phyloP scores from a whole-genome alignment of 345 rosid species.

The Dipteronia sinensis region DNA sequence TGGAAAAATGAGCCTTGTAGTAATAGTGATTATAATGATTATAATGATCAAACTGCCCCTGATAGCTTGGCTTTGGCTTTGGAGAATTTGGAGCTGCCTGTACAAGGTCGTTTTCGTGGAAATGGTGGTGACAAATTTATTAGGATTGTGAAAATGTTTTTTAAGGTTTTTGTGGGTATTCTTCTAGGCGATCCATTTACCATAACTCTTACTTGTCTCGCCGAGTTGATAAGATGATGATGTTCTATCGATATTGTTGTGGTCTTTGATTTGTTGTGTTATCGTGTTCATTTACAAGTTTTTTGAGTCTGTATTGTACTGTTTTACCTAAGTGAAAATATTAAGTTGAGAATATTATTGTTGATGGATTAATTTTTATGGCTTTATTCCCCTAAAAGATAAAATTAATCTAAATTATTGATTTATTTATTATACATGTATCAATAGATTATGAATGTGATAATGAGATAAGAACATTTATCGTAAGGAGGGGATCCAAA shows the following conservation, averaged over 20 bases:
- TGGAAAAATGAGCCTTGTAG: neutral
- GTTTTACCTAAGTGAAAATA: too few species aligned
- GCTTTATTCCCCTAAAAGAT: too few species aligned
- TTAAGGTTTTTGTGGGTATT: neutral
- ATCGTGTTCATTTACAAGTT: too few species aligned
- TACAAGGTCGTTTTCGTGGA: neutral
- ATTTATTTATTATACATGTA: too few species aligned
- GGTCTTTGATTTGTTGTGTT: neutral
- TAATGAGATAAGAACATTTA: too few species aligned
- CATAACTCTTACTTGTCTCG: neutral
- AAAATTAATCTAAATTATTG: too few species aligned
- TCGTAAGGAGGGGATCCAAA: too few species aligned
- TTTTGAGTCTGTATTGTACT: too few species aligned
- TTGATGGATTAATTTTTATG: too few species aligned
- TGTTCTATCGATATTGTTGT: neutral
- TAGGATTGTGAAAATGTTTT: conserved; percentile 11
- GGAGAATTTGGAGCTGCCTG: conserved; percentile 6
- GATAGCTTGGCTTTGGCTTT: conserved; percentile 14
- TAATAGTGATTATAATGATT: neutral
- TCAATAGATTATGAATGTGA: too few species aligned
- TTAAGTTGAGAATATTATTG: too few species aligned
- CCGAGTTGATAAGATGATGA: neutral
- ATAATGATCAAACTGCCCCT: too few species aligned
- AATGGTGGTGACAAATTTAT: neutral
- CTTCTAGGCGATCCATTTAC: conserved; percentile 17